Evolutionary conservation across 2,329 filamentous ascomycete genomes (phyloP), one percentile per base, ranked within the genome.

Genomic region (Colletotrichum magnum): DNA sequence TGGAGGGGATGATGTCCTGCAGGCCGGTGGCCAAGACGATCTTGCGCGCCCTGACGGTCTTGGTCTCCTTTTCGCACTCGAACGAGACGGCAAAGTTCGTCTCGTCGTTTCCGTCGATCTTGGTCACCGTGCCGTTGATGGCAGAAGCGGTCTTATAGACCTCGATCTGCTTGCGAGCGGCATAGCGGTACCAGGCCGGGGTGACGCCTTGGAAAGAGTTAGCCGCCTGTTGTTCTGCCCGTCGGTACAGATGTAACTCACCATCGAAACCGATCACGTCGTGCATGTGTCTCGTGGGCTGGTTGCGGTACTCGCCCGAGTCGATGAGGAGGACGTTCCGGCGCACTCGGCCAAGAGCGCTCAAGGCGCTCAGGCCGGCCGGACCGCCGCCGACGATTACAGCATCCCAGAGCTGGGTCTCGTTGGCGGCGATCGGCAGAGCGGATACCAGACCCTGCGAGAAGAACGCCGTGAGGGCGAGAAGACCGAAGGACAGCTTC

Each of bases 261-360:
- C 88, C 88, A 59, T 90, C 88, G 65, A 84, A 87, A 3, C 88
- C 88, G 28, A 90, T 80, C 0, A 90, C 85, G 74, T 90, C 89
- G 76, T 91, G 89, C 82, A 90, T 86, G 71, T 89, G 84, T 15
- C 88, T 78, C 0, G 89, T 90, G 0, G 82, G 78, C 1, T 61
- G 81, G 73, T 90, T 91, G 59, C 89, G 85, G 72, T 91, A 91
- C 36, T 83, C 79, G 13, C 84, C 85, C 21, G 86, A 89, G 75
- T 91, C 89, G 61, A 90, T 85, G 50, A 91, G 75, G 7, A 90
- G 78, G 0, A 85, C 84, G 6, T 82, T 86, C 15, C 88, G 82
- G 13, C 84, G 83, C 15, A 90, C 88, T 16, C 89, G 86, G 6
- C 86, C 88, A n/a, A 90, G 82, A 50, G 84, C 87, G 64, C 88